Percentiles rank a stretch among this genome's conserved stretches.
These are phyloP conservation scores for Phytophthora crassamura DNA, from an alignment of 352 stramenopile genomes.

Conservation along the genomic window DNA sequence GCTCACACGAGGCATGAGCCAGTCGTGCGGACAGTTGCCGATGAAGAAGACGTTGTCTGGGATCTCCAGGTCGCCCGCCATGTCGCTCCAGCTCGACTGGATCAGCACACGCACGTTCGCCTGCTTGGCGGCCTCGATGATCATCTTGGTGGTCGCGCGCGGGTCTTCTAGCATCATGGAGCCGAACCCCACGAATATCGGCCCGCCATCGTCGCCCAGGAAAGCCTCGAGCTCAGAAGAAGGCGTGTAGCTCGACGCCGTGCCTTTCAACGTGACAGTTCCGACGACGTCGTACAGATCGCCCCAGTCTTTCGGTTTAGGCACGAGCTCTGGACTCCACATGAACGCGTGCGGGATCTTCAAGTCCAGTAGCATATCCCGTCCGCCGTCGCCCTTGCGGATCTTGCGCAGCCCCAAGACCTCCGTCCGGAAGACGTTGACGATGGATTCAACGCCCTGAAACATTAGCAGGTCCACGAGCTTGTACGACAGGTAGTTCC, in stretches of 20 bases:
- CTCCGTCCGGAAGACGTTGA: slow-evolving; percentile 64
- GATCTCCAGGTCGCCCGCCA: slow-evolving; percentile 47
- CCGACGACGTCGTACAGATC: slow-evolving; percentile 58
- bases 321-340: slow-evolving; percentile 60
- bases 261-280: slow-evolving; percentile 48
- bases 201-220: slow-evolving; percentile 49
- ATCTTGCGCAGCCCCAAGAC: slow-evolving; percentile 37
- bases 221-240: slow-evolving; percentile 36
- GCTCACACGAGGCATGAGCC: slow-evolving; percentile 88
- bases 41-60: slow-evolving; percentile 66
- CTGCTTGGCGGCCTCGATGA: slow-evolving; percentile 49
- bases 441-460: slow-evolving; percentile 44
- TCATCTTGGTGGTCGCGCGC: slow-evolving; percentile 43
- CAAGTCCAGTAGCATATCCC: slow-evolving; percentile 48
- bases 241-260: slow-evolving; percentile 33
- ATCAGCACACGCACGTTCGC: slow-evolving; percentile 84
- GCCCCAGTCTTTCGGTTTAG: slow-evolving; percentile 65
- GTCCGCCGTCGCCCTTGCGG: slow-evolving; percentile 42
- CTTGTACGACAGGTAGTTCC: slow-evolving; percentile 63
- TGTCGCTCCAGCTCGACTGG: slow-evolving; percentile 88
- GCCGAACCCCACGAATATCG: slow-evolving; percentile 95
- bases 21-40: slow-evolving; percentile 86
- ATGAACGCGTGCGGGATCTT: slow-evolving; percentile 70
- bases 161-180: slow-evolving; percentile 93
- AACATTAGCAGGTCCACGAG: slow-evolving; percentile 60